Base-by-base conservation (phyloP, 768 basidiomycete species). In the Pisolithus microcarpus region DNA sequence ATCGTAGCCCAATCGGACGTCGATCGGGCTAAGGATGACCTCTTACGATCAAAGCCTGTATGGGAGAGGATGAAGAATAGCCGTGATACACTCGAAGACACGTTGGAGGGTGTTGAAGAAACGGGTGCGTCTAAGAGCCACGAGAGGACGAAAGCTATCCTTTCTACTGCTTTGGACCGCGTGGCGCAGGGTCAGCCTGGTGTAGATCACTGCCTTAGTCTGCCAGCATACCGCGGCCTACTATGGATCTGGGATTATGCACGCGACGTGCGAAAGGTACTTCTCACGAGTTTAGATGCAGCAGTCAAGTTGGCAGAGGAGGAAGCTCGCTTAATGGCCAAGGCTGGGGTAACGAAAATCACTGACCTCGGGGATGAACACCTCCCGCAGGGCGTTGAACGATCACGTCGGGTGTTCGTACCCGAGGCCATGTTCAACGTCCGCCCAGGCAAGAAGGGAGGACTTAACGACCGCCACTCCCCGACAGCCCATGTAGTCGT, bases 401-500 rank as follows among this genome's bases (percentile, higher is more conserved):
- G 90, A 38, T 81, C 81, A 45, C 77, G 81, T 50, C 77, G 91
- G 24, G 81, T 95, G 11, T 99, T 99, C 75, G 82, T 90, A 73
- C 91, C 95, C n/a, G 87, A 95, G 64, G 95, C 91, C 13, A 98
- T 99, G 96, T 99, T 98, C 72, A 81, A 80, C 49, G 68, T 76
- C 39, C 75, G 73, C 21, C 65, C 70, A 26, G 66, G 75, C 48
- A 67, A 76, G 54, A 75, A 61, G 57, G 61, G 69, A 51, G 69
- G 70, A 4, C 71, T 52, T 52, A 65, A 39, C 61, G 71, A 49
- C 67, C 74, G 47, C 70, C 74, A 45, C 11, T 63, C 61, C 56
- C n/a, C 60, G 50, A 64, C 54, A 56, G 46, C 64, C 26, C 76
- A 80, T 4, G 73, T 78, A 11, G 73, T 91, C 51, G 85, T 87